Evolutionary conservation across 2,329 filamentous ascomycete genomes (phyloP).

Genomic region (Aspergillus ochraceus): DNA sequence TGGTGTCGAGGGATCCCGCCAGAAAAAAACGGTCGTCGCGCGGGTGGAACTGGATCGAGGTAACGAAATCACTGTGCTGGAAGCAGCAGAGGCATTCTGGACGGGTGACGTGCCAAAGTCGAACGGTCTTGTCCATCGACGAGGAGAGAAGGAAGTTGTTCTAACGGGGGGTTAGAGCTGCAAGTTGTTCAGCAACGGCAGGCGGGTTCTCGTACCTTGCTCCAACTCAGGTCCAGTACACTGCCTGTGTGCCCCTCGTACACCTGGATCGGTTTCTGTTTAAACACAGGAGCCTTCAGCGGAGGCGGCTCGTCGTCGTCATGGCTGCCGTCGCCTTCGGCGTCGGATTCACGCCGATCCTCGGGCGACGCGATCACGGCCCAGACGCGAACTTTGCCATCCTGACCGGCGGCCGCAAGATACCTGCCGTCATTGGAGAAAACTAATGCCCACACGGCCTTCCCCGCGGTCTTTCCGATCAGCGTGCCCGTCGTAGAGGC

Average conservation of each 20-base stretch:
- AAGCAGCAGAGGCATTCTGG: conserved; percentile 88
- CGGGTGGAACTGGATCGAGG: conserved; percentile 91
- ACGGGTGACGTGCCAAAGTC: conserved; percentile 86
- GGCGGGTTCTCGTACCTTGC: conserved; percentile 60
- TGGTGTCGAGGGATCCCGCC: conserved; percentile 86
- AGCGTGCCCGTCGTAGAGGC: conserved; percentile 22
- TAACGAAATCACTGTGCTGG: conserved; percentile 92
- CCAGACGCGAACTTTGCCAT: conserved; percentile 83
- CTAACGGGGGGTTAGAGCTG: conserved; percentile 30
- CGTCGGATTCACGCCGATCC: conserved; percentile 72
- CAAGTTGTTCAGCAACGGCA: neutral
- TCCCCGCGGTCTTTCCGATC: conserved; percentile 39
- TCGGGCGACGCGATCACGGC: conserved; percentile 79
- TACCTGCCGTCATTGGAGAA: conserved; percentile 92
- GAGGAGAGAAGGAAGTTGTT: conserved; percentile 96
- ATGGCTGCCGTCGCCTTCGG: conserved; percentile 60
- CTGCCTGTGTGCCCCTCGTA: conserved; percentile 83
- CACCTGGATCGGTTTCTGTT: conserved; percentile 72
- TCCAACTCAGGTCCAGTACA: conserved; percentile 92
- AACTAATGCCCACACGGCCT: conserved; percentile 87
- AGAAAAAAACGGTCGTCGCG: conserved; percentile 95
- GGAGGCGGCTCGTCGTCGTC: conserved; percentile 57
- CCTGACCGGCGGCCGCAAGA: conserved; percentile 87
- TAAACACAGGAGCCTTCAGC: conserved; percentile 88
- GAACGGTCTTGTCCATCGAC: conserved; percentile 97